phyloP scores from a whole-genome alignment of 2,329 filamentous ascomycete species.

The Diaporthe sp. region DNA sequence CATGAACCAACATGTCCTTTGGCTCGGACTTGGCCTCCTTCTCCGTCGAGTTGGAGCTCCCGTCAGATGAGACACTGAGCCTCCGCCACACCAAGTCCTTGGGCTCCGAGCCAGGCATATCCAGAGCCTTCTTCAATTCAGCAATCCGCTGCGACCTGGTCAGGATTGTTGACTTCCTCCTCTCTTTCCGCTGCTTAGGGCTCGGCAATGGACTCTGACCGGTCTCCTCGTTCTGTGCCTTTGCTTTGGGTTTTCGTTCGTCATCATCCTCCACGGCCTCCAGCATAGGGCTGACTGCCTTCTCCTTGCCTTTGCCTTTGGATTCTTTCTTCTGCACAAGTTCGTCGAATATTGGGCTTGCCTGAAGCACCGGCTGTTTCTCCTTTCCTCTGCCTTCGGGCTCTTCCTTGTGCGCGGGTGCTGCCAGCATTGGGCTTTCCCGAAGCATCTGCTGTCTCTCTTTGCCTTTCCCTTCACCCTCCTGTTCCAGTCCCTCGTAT shows the following conservation, averaged over 20 bases:
- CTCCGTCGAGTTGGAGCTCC: constrained; percentile 17
- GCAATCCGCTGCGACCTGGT: constrained; percentile 34
- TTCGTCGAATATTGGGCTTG: not conserved
- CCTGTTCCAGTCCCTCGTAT: not conserved
- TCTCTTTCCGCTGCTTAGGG: constrained; percentile 41
- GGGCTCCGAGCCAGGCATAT: constrained; percentile 36
- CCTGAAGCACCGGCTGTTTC: not conserved
- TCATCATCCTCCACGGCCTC: not conserved
- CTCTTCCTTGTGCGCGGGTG: not conserved
- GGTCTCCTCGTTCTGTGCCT: not conserved
- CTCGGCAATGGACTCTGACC: constrained; percentile 30
- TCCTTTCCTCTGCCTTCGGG: constrained; percentile 6
- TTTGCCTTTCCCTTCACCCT: not conserved
- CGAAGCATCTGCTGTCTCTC: not conserved
- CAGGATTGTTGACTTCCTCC: constrained; percentile 36
- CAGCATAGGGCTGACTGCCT: not conserved
- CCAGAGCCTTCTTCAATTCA: constrained; percentile 31
- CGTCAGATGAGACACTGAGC: constrained; percentile 35
- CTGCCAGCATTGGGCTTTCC: not conserved
- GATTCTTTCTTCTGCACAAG: constrained; percentile 16
- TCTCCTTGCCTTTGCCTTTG: constrained; percentile 35
- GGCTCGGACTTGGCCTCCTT: constrained; percentile 42
- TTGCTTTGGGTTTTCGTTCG: not conserved
- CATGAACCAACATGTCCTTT: constrained; percentile 39
- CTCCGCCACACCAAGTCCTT: constrained; percentile 39